phyloP scores from a whole-genome alignment of 2,329 filamentous ascomycete genomes.

The Trichoderma harzianum region DNA sequence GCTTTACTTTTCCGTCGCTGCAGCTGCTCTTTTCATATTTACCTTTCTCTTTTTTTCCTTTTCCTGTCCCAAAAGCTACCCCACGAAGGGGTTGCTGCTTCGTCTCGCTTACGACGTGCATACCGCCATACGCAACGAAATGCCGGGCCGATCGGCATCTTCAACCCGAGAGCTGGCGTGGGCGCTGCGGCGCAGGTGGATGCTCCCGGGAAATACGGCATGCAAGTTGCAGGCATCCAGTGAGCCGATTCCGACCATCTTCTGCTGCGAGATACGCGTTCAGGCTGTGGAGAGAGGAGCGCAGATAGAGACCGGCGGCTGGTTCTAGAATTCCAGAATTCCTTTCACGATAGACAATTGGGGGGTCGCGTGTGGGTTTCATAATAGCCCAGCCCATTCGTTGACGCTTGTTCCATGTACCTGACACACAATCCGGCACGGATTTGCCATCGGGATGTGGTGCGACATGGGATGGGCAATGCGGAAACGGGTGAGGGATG shows the following conservation, averaged over 20 bases:
- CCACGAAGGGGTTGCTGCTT: not conserved
- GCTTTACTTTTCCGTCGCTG: not conserved
- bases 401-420: not conserved
- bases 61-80: not conserved
- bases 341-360: not conserved
- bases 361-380: not conserved
- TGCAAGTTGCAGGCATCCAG: not conserved
- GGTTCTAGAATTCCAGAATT: not conserved
- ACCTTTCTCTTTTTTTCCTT: not conserved
- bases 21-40: not conserved
- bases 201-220: constrained; percentile 13
- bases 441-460: not conserved
- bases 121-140: not conserved
- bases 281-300: not conserved
- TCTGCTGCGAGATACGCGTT: not conserved
- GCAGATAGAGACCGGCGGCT: not conserved
- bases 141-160: constrained; percentile 18
- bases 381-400: not conserved
- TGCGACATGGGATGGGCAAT: not conserved
- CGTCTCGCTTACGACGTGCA: not conserved
- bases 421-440: not conserved
- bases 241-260: not conserved
- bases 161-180: not conserved
- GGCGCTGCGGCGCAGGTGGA: constrained; percentile 1
- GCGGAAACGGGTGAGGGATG: not conserved